Percentiles rank a stretch among this genome's conserved stretches.
phyloP scores from a whole-genome alignment of 2,329 filamentous ascomycete species.

The Neospermospora avenae region DNA sequence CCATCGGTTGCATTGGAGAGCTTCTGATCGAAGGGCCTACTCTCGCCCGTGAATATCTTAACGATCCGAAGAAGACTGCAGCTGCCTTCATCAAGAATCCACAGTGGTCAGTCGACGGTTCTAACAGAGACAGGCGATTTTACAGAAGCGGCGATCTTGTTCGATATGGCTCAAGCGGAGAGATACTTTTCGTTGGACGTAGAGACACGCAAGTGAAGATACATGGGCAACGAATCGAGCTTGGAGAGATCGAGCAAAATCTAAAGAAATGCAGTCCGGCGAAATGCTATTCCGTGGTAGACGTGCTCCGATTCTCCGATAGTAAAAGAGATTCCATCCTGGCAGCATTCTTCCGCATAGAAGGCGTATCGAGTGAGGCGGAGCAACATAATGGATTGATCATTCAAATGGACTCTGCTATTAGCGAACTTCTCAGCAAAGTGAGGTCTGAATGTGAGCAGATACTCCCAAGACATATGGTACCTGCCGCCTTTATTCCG shows the following conservation, averaged over 20 bases:
- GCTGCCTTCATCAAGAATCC: slow-evolving; percentile 36
- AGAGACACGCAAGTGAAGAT: slow-evolving; percentile 61
- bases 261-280: slow-evolving; percentile 23
- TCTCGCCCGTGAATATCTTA: slow-evolving; percentile 40
- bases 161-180: slow-evolving; percentile 47
- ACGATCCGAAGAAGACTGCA: slow-evolving; percentile 37
- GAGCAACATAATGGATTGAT: not conserved
- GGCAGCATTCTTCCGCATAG: slow-evolving; percentile 36
- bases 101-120: slow-evolving; percentile 27
- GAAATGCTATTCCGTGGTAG: not conserved
- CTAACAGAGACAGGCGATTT: slow-evolving; percentile 32
- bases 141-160: slow-evolving; percentile 61
- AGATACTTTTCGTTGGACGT: slow-evolving; percentile 55
- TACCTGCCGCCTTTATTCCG: slow-evolving; percentile 6
- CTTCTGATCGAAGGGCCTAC: slow-evolving; percentile 39
- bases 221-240: slow-evolving; percentile 23
- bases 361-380: not conserved
- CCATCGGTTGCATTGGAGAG: slow-evolving; percentile 38
- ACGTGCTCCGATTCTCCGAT: not conserved
- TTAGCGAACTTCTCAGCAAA: not conserved
- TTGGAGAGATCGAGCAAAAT: slow-evolving; percentile 21
- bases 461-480: slow-evolving; percentile 3
- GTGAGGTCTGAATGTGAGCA: not conserved
- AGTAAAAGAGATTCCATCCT: not conserved
- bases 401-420: not conserved